These are phyloP conservation scores for Flammula alnicola DNA, from an alignment of 1,284 basidiomycete genomes.

Conservation along the genomic window DNA sequence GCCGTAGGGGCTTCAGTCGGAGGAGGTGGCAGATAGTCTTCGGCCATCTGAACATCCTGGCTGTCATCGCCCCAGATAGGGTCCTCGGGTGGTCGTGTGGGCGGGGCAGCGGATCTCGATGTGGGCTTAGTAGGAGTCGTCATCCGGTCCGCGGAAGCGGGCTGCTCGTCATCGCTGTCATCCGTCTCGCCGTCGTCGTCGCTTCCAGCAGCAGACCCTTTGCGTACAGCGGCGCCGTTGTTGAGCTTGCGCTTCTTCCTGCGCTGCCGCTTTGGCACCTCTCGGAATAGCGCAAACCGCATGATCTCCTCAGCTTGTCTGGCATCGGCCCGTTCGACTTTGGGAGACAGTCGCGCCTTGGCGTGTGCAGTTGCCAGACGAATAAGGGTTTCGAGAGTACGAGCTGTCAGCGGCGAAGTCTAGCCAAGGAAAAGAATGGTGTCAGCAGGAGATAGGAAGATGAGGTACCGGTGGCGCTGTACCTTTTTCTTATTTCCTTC, in stretches of 20 bases:
- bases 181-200: constrained; percentile 54
- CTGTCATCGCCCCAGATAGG: constrained; percentile 65
- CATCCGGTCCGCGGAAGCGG: constrained; percentile 53
- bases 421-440: constrained; percentile 39
- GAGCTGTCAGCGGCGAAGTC: constrained; percentile 97
- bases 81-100: constrained; percentile 45
- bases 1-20: constrained; percentile 33
- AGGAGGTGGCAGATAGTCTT: constrained; percentile 36
- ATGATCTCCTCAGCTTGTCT: constrained; percentile 93
- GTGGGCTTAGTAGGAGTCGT: constrained; percentile 41
- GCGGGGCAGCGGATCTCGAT: constrained; percentile 29
- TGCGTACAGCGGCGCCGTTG: constrained; percentile 56
- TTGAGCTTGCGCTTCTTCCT: constrained; percentile 85
- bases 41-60: constrained; percentile 68
- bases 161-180: constrained; percentile 54
- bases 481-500: constrained; percentile 92
- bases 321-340: constrained; percentile 89
- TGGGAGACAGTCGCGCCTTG: constrained; percentile 88
- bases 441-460: constrained; percentile 11
- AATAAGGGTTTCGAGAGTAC: constrained; percentile 98
- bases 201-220: constrained; percentile 54
- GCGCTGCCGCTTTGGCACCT: constrained; percentile 83
- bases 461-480: constrained; percentile 27
- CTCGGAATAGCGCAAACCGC: constrained; percentile 97
- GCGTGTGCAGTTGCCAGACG: constrained; percentile 98